Evolutionary conservation across 225 moss, liverwort and hornwort species (phyloP).

Genomic region (Climacium dendroides): DNA sequence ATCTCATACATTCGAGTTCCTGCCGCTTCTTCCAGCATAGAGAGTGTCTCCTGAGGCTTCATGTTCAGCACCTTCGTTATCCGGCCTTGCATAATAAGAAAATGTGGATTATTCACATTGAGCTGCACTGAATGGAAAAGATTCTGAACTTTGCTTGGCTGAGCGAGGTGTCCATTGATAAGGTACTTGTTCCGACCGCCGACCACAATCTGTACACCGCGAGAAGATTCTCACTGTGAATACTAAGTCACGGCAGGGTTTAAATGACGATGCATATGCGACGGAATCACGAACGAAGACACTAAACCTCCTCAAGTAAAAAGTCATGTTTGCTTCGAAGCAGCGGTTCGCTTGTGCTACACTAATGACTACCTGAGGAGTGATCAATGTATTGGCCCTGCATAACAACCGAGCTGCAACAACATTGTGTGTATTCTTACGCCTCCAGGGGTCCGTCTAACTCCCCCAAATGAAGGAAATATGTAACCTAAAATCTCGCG

Average conservation of each 20-base stretch:
- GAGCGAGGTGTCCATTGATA: constrained; percentile 82
- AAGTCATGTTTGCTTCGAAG: background rate
- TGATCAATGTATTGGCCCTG: background rate
- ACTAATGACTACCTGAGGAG: background rate
- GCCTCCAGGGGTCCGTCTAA: background rate
- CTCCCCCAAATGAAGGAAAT: too few species aligned
- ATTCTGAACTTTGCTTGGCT: constrained; percentile 89
- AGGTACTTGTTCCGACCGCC: constrained; percentile 95
- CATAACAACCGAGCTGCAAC: background rate
- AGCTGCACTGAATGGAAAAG: constrained; percentile 97
- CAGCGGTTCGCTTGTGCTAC: background rate
- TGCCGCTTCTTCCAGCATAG: constrained; percentile 97
- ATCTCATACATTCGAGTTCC: constrained; percentile 98
- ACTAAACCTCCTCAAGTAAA: background rate
- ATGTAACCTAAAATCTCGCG: background rate
- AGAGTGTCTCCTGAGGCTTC: constrained; percentile 95
- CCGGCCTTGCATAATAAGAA: constrained; percentile 98
- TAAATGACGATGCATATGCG: background rate
- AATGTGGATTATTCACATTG: constrained; percentile 97
- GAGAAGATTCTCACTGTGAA: background rate
- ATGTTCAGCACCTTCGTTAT: constrained; percentile 96
- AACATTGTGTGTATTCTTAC: background rate
- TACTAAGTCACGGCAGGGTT: background rate
- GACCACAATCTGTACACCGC: constrained; percentile 70
- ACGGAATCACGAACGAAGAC: background rate